Evolutionary conservation across 1,284 basidiomycete genomes (phyloP).

Genomic region (Tilletia caries): DNA sequence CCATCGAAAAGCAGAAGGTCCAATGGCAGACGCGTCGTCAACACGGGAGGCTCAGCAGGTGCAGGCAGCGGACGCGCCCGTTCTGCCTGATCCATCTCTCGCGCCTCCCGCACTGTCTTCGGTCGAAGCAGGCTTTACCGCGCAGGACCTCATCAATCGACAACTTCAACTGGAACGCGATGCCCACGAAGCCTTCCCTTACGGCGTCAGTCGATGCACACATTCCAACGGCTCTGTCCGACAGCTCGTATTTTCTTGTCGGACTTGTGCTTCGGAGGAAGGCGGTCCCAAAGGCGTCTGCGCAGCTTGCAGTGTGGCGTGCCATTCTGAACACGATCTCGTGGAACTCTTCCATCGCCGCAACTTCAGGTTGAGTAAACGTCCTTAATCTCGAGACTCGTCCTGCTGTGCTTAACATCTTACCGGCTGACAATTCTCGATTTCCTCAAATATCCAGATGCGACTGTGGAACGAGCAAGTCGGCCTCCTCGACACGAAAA

Average conservation of each 20-base stretch:
- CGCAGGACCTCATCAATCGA: constrained; percentile 50
- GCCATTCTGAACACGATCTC: constrained; percentile 54
- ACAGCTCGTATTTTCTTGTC: constrained; percentile 54
- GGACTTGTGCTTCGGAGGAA: constrained; percentile 30
- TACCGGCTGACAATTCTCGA: too few species aligned
- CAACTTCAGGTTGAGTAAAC: constrained; percentile 29
- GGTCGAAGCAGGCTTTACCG: constrained; percentile 47
- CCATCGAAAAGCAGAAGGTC: too few species aligned
- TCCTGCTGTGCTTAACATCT: not conserved
- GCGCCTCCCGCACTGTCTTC: constrained; percentile 32
- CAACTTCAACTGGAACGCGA: constrained; percentile 53
- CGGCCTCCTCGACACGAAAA: not conserved
- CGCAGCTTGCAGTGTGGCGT: constrained; percentile 54
- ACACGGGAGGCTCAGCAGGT: too few species aligned
- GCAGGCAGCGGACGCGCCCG: not conserved
- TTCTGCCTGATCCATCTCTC: constrained; percentile 38
- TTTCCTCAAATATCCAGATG: constrained; percentile 27
- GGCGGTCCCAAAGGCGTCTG: constrained; percentile 53
- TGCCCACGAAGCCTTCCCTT: constrained; percentile 54
- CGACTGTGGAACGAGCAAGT: constrained; percentile 46
- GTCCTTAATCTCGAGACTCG: not conserved
- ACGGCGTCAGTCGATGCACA: constrained; percentile 54
- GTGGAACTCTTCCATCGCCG: constrained; percentile 52
- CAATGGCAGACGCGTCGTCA: too few species aligned
- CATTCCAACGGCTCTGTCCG: constrained; percentile 50